These are phyloP conservation scores for Tremella yokohamensis DNA, from an alignment of 768 basidiomycete genomes.

Conservation along the genomic window DNA sequence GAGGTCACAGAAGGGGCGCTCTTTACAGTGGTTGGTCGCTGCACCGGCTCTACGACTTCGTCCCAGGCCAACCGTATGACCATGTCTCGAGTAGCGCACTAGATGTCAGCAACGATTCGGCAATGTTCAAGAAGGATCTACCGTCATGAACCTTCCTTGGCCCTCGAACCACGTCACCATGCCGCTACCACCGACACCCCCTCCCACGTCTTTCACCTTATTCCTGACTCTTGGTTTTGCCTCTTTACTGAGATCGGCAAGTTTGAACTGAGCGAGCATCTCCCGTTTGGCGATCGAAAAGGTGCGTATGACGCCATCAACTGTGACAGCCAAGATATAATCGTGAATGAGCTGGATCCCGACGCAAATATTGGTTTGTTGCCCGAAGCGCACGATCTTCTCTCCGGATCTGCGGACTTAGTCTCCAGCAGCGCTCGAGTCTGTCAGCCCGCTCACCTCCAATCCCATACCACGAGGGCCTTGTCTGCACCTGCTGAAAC, in stretches of 20 bases:
- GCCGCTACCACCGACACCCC: conserved; percentile 52
- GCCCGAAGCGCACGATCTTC: conserved; percentile 85
- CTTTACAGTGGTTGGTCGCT: no score
- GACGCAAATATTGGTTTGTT: conserved; percentile 87
- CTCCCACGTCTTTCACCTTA: conserved; percentile 71
- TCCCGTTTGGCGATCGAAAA: conserved; percentile 85
- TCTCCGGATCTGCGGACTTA: conserved; percentile 80
- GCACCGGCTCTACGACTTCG: conserved; percentile 11
- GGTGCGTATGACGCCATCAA: conserved; percentile 84
- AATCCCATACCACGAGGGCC: conserved; percentile 64
- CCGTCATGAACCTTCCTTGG: conserved; percentile 85
- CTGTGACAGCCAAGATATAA: conserved; percentile 81
- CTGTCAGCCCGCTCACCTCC: conserved; percentile 11
- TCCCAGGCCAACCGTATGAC: conserved; percentile 32
- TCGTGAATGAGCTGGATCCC: conserved; percentile 81
- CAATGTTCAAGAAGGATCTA: conserved; percentile 50
- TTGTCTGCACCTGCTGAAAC: conserved; percentile 77
- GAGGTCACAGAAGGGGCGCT: no score
- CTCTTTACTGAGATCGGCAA: conserved; percentile 69
- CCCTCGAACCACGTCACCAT: conserved; percentile 71
- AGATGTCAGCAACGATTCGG: not conserved
- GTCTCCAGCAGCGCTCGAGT: conserved; percentile 34
- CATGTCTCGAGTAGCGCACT: conserved; percentile 33
- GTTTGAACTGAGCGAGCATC: conserved; percentile 88
- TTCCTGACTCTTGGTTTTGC: conserved; percentile 24